These are phyloP conservation scores for Lojkania enalia DNA, from an alignment of 2,329 filamentous ascomycete genomes.

Conservation along the genomic window DNA sequence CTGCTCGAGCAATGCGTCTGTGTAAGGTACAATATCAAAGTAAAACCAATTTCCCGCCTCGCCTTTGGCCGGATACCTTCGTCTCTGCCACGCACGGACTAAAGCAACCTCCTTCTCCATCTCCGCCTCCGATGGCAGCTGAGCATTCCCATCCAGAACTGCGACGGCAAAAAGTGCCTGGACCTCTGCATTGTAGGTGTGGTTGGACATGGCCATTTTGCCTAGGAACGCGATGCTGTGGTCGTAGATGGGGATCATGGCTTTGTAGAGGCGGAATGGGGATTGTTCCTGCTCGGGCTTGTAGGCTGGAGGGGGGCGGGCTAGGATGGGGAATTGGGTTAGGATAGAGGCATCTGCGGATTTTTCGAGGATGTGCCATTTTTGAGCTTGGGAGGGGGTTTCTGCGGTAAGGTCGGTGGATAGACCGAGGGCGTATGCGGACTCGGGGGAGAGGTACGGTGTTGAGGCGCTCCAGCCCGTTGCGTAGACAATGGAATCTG, in stretches of 20 bases:
- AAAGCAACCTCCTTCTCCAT: slow-evolving; percentile 12
- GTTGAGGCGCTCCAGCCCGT: slow-evolving; percentile 22
- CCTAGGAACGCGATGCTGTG: slow-evolving; percentile 33
- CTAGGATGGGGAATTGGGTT: slow-evolving; percentile 20
- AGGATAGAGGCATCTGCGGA: slow-evolving; percentile 17
- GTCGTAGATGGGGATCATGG: slow-evolving; percentile 28
- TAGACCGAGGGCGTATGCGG: slow-evolving; percentile 15
- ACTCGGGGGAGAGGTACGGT: slow-evolving; percentile 8
- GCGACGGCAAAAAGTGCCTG: slow-evolving; percentile 34
- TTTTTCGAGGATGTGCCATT: slow-evolving; percentile 16
- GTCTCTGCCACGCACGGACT: slow-evolving; percentile 7
- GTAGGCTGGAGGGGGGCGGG: slow-evolving; percentile 16
- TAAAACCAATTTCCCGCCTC: slow-evolving; percentile 8
- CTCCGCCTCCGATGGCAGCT: slow-evolving; percentile 1
- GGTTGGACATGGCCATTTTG: slow-evolving; percentile 24
- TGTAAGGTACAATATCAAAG: slow-evolving; percentile 15
- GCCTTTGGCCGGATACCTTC: slow-evolving; percentile 13
- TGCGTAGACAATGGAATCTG: slow-evolving; percentile 24
- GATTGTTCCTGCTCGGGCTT: slow-evolving; percentile 7
- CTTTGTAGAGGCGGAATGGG: slow-evolving; percentile 20
- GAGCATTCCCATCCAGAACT: slow-evolving; percentile 19
- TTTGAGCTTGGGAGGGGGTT: not conserved
- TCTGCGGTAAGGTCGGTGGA: slow-evolving; percentile 2
- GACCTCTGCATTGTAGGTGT: slow-evolving; percentile 28
- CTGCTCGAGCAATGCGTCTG: slow-evolving; percentile 12